These are phyloP conservation scores for Carallia brachiata DNA, from an alignment of 345 rosid species.

Conservation along the genomic window DNA sequence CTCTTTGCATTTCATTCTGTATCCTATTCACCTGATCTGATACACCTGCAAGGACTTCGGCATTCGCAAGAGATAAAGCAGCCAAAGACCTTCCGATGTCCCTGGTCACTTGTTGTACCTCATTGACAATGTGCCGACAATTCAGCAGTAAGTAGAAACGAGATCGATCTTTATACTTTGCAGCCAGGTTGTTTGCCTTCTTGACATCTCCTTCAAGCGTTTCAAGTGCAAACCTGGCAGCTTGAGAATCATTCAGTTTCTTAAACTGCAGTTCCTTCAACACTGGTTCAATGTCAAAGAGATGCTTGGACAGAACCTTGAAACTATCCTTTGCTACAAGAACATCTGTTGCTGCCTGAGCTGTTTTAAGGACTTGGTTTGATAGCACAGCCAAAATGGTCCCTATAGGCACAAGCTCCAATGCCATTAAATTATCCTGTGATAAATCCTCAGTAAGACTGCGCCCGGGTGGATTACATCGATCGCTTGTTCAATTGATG, in stretches of 20 bases:
- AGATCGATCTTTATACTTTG: conserved; percentile 51
- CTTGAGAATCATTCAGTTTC: conserved; percentile 53
- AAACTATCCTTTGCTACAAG: conserved; percentile 62
- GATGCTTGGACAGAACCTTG: conserved; percentile 59
- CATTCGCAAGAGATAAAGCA: conserved; percentile 47
- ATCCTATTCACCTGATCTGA: conserved; percentile 57
- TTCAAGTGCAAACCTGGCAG: conserved; percentile 53
- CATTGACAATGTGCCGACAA: conserved; percentile 55
- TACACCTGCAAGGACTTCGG: conserved; percentile 53
- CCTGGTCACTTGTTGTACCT: conserved; percentile 65
- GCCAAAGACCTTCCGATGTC: conserved; percentile 62
- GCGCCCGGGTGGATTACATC: no score
- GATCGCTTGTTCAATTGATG: no score
- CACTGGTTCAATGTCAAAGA: conserved; percentile 64
- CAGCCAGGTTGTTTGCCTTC: conserved; percentile 57
- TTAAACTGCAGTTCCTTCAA: conserved; percentile 54
- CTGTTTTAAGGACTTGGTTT: conserved; percentile 62
- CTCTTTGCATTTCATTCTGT: conserved; percentile 70
- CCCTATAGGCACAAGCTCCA: conserved; percentile 71
- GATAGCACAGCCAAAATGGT: conserved; percentile 58
- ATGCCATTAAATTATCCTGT: conserved; percentile 25
- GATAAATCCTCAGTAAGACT: background rate
- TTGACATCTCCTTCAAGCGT: conserved; percentile 56
- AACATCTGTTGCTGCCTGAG: conserved; percentile 67
- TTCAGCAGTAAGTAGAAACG: conserved; percentile 59